phyloP scores from a whole-genome alignment of 2,329 filamentous ascomycete species.

The Colletotrichum horii region DNA sequence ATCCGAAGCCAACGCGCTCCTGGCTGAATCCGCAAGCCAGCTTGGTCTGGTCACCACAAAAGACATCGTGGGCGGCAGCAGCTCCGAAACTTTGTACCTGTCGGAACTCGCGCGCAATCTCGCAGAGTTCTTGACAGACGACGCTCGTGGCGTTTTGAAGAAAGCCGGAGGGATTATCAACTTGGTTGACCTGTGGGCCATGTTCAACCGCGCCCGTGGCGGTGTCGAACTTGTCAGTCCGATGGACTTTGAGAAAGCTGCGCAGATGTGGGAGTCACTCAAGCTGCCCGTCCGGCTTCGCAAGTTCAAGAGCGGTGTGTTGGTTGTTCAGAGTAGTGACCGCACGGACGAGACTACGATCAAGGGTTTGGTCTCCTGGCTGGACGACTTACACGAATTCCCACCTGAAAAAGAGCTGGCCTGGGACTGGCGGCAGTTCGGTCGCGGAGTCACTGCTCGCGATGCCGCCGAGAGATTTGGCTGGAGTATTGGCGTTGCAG shows the following conservation, averaged over 20 bases:
- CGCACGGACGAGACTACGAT: constrained; percentile 92
- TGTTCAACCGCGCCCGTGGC: constrained; percentile 91
- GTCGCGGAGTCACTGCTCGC: constrained; percentile 86
- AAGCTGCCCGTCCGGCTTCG: constrained; percentile 85
- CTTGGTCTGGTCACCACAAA: constrained; percentile 92
- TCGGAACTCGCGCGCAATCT: constrained; percentile 85
- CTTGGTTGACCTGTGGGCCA: constrained; percentile 89
- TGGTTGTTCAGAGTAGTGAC: constrained; percentile 89
- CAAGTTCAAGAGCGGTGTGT: constrained; percentile 90
- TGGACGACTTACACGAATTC: constrained; percentile 73
- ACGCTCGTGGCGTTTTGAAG: constrained; percentile 77
- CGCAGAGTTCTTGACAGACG: constrained; percentile 89
- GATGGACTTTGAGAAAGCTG: constrained; percentile 88
- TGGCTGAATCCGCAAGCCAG: constrained; percentile 83
- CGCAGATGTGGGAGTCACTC: constrained; percentile 84
- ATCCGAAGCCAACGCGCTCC: constrained; percentile 74
- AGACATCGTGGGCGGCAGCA: constrained; percentile 81
- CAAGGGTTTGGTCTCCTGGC: constrained; percentile 75
- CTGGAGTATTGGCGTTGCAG: constrained; percentile 96
- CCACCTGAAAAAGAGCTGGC: constrained; percentile 67
- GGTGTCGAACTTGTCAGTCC: constrained; percentile 95
- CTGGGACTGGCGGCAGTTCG: constrained; percentile 82
- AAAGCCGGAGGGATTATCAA: constrained; percentile 87
- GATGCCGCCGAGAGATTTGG: constrained; percentile 89
- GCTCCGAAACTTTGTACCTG: constrained; percentile 83